Conservation (phyloP, 768 basidiomycete genomes). For the Leccinum barrowsii region DNA sequence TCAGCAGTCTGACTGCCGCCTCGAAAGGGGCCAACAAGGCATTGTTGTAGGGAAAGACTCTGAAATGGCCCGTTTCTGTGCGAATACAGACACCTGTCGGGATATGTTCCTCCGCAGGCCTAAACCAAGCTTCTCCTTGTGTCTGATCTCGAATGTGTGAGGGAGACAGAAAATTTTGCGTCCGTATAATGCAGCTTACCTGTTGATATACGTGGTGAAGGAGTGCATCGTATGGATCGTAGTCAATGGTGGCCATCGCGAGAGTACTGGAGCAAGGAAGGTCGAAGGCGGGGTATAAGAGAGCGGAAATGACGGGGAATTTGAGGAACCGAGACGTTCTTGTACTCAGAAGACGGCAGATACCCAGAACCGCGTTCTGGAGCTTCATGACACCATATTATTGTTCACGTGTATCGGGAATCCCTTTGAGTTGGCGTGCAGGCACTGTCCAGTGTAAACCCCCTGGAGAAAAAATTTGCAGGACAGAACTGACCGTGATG, state of each 20-base stretch:
- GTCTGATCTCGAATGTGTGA: conserved; percentile 45
- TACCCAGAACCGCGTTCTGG: neutral
- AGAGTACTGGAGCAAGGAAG: neutral
- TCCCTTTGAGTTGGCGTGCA: neutral
- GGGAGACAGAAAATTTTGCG: neutral
- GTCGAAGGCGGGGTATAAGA: conserved; percentile 12
- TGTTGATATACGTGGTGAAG: conserved; percentile 77
- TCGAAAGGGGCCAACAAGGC: conserved; percentile 73
- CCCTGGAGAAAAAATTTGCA: neutral
- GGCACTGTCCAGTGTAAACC: neutral
- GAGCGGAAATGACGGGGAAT: neutral
- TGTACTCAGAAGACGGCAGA: neutral
- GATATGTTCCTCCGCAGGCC: conserved; percentile 73
- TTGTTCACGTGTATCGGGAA: neutral
- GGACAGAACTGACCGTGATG: neutral
- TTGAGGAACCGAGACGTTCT: neutral
- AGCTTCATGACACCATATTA: neutral
- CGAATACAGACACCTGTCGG: conserved; percentile 76
- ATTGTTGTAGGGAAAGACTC: conserved; percentile 84
- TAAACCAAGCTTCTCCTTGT: conserved; percentile 81
- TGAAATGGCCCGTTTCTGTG: conserved; percentile 62
- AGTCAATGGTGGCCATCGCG: conserved; percentile 50
- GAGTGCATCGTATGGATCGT: conserved; percentile 77
- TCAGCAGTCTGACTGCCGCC: conserved; percentile 66
- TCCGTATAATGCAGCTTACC: conserved; percentile 34